These are phyloP conservation scores for Aurantiochytrium sp. DNA, from an alignment of 108 stramenopile genomes.

Conservation along the genomic window DNA sequence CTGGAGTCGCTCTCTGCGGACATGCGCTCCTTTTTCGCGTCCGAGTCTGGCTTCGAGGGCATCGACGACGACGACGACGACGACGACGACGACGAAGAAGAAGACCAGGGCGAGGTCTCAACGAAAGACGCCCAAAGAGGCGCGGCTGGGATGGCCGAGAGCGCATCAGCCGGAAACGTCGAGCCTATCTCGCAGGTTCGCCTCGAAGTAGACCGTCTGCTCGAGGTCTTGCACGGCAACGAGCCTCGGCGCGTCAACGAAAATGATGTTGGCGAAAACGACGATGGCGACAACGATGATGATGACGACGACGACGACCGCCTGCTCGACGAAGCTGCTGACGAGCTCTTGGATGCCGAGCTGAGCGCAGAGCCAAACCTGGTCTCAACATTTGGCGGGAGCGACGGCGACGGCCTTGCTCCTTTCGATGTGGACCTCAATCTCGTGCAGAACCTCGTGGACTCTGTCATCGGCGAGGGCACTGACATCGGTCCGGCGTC, in stretches of 20 bases:
- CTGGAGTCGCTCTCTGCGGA: not conserved
- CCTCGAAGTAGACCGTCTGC: not conserved
- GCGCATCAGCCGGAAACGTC: no score
- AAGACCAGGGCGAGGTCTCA: no score
- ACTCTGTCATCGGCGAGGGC: not conserved
- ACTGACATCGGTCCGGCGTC: not conserved
- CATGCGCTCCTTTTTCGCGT: not conserved
- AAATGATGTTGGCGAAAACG: not conserved
- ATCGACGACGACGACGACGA: not conserved
- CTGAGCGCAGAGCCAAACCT: not conserved
- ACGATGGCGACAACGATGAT: not conserved
- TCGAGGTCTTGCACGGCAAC: not conserved
- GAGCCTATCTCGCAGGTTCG: not conserved
- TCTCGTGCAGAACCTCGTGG: not conserved
- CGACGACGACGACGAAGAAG: no score
- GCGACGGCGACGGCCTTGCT: not conserved
- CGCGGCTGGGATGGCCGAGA: no score
- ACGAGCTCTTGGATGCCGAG: not conserved
- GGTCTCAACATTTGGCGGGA: not conserved
- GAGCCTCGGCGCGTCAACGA: not conserved
- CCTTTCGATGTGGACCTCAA: not conserved
- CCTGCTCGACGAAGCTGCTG: not conserved
- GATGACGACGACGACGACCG: not conserved
- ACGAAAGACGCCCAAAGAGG: no score
- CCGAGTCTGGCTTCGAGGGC: constrained; percentile 11